Evolutionary conservation across 768 basidiomycete species (phyloP).

Genomic region (Tricholoma flavovirens): DNA sequence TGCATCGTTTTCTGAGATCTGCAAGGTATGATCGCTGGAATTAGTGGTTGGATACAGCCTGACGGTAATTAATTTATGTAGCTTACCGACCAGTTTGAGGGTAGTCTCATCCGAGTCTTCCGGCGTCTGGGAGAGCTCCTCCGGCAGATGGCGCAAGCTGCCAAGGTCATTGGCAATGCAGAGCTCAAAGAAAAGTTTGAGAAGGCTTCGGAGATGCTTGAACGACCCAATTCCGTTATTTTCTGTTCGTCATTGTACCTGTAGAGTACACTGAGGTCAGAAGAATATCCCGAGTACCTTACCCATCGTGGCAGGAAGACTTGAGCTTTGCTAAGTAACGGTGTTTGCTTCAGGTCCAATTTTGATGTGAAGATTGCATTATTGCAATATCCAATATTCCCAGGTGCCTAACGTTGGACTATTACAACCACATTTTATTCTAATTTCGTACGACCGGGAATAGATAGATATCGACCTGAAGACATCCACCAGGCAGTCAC

Average conservation of each 20-base stretch:
- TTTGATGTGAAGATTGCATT: too few relatives aligned
- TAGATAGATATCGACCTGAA: slow-evolving; percentile 13
- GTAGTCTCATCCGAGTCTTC: slow-evolving; percentile 94
- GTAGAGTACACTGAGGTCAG: slow-evolving; percentile 22
- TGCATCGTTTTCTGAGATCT: slow-evolving; percentile 91
- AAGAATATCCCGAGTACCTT: background rate
- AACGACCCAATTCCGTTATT: slow-evolving; percentile 89
- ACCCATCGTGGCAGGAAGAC: background rate
- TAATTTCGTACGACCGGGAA: slow-evolving; percentile 11
- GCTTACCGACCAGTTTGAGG: slow-evolving; percentile 97
- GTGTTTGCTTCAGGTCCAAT: too few relatives aligned
- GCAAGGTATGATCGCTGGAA: slow-evolving; percentile 58
- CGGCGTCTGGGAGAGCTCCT: slow-evolving; percentile 89
- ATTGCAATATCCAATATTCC: too few relatives aligned
- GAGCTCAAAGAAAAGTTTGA: slow-evolving; percentile 94
- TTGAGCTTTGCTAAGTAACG: too few relatives aligned
- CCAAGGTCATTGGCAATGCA: slow-evolving; percentile 93
- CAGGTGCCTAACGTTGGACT: too few relatives aligned
- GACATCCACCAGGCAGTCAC: slow-evolving; percentile 19
- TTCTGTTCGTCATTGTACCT: slow-evolving; percentile 86
- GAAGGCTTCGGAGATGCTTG: slow-evolving; percentile 87
- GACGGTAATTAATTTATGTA: slow-evolving; percentile 25
- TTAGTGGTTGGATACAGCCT: background rate
- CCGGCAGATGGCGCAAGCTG: slow-evolving; percentile 92
- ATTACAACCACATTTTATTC: slow-evolving; percentile 5